A percentile compares a stretch with the other conserved stretches of the same genome.
phyloP scores from a whole-genome alignment of 1,139 yeast species.

The Debaryomyces subglobosus region DNA sequence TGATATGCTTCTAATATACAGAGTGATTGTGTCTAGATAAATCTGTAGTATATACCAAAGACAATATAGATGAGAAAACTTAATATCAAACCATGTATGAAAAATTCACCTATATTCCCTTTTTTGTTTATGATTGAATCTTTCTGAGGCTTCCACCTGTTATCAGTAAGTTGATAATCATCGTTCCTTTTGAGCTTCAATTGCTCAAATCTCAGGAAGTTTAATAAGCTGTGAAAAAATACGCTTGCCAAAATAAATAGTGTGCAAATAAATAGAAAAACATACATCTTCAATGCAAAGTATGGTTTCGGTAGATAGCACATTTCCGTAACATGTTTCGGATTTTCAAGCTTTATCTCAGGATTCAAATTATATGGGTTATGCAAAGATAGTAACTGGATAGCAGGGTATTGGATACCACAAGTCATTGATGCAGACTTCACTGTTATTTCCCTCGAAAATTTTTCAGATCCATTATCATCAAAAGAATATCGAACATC shows the following conservation, averaged over 20 bases:
- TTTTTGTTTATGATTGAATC: background rate
- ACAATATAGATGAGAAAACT: constrained; percentile 10
- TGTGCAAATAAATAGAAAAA: constrained; percentile 16
- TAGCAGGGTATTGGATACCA: constrained; percentile 83
- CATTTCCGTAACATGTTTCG: constrained; percentile 47
- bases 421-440: constrained; percentile 92
- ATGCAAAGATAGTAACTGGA: constrained; percentile 74
- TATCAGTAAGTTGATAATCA: background rate
- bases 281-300: constrained; percentile 48
- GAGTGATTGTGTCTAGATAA: constrained; percentile 5
- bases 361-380: constrained; percentile 41
- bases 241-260: background rate
- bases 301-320: constrained; percentile 79
- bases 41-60: constrained; percentile 13
- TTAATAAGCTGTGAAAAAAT: background rate
- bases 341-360: constrained; percentile 4
- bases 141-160: constrained; percentile 13
- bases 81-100: constrained; percentile 9
- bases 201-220: constrained; percentile 1
- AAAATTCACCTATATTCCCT: constrained; percentile 9
- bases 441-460: constrained; percentile 78
- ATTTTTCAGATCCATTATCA: constrained; percentile 30
- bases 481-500: constrained; percentile 63
- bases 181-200: constrained; percentile 3
- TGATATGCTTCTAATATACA: background rate